Conservation (phyloP, 306 rosid genomes). For the Macrotyloma uniflorum region DNA sequence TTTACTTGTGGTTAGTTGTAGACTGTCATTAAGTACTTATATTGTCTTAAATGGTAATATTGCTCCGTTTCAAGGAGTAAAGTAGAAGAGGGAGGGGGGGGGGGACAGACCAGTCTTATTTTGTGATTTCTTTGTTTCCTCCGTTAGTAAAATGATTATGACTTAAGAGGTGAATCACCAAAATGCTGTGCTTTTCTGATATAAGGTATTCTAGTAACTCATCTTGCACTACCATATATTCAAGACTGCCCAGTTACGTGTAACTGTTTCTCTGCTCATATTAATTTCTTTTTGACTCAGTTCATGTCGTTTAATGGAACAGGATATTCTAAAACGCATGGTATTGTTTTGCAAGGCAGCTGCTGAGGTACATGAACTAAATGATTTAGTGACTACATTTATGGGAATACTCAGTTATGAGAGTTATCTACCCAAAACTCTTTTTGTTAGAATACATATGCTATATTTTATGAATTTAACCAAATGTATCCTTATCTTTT, state of each 20-base stretch:
- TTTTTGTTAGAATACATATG: background rate
- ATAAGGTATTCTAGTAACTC: conserved; percentile 25
- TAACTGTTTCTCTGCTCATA: conserved; percentile 25
- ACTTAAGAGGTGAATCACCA: conserved; percentile 10
- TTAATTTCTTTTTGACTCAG: conserved; percentile 39
- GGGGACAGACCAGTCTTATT: background rate
- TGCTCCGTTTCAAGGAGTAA: background rate
- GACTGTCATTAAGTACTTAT: conserved; percentile 2
- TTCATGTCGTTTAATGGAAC: conserved; percentile 49
- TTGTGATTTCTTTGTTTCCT: conserved; percentile 25
- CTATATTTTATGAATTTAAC: background rate
- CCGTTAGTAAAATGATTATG: conserved; percentile 23
- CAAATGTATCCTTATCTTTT: background rate
- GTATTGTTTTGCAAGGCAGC: conserved; percentile 91
- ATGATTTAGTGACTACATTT: conserved; percentile 22
- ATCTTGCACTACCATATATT: conserved; percentile 12
- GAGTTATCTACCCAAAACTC: background rate
- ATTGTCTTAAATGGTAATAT: background rate
- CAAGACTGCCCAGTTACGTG: conserved; percentile 5
- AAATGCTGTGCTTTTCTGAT: conserved; percentile 19
- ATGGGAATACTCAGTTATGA: background rate
- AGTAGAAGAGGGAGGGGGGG: background rate
- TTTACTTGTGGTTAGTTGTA: conserved; percentile 34
- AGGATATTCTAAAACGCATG: conserved; percentile 95
- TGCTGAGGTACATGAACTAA: conserved; percentile 67